A percentile compares a stretch with the other conserved stretches of the same genome.
Evolutionary conservation across 1,284 basidiomycete species (phyloP).

Genomic region (Exobasidium cylindrosporum): DNA sequence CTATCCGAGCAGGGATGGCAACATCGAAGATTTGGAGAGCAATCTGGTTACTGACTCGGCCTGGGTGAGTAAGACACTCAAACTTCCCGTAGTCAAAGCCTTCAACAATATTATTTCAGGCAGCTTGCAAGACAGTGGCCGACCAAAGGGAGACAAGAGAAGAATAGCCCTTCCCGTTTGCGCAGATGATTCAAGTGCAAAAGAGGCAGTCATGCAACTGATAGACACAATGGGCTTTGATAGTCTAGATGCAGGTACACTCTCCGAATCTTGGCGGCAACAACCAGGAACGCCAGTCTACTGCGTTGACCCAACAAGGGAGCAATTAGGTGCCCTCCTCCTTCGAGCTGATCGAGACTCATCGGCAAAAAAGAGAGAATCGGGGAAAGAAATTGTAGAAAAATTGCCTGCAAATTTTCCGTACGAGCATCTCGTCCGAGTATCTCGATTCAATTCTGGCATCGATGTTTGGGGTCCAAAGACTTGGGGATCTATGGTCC

Average conservation of each 20-base stretch:
- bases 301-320: conserved; percentile 1
- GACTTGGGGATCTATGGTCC: not conserved
- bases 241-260: not conserved
- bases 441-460: not conserved
- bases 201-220: not conserved
- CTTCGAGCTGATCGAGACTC: not conserved
- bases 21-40: not conserved
- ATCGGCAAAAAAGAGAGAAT: not conserved
- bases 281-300: conserved; percentile 4
- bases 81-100: not conserved
- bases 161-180: not conserved
- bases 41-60: not conserved
- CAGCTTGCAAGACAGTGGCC: not conserved
- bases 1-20: not conserved
- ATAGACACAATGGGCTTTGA: conserved; percentile 4
- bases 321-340: not conserved
- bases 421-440: not conserved
- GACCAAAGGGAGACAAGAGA: not conserved
- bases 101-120: not conserved
- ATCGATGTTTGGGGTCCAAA: not conserved
- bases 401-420: not conserved
- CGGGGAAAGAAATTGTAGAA: not conserved
- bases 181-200: not conserved
- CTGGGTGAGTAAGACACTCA: not conserved
- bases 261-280: conserved; percentile 5